These are phyloP conservation scores for Russula sp. DNA, from an alignment of 768 basidiomycete species.

Conservation along the genomic window DNA sequence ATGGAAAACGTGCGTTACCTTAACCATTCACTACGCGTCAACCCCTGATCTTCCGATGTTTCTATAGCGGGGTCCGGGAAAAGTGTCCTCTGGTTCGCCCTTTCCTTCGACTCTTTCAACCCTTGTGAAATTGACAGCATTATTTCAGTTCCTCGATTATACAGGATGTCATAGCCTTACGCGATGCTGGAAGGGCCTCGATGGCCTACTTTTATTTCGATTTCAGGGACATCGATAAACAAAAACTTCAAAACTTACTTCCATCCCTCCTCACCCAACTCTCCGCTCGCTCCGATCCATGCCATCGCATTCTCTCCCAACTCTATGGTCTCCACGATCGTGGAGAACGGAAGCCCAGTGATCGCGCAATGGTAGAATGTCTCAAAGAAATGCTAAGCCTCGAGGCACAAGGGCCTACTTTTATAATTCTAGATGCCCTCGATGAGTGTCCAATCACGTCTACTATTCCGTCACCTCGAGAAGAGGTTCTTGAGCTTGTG, in stretches of 20 bases:
- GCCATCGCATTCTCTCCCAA: not conserved
- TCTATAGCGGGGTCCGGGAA: not conserved
- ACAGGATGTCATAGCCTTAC: not conserved
- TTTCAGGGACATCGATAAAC: not conserved
- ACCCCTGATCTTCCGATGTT: not conserved
- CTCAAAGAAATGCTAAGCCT: not conserved
- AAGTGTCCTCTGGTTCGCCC: not conserved
- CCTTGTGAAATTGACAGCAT: not conserved
- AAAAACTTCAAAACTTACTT: not conserved
- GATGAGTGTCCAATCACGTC: too few relatives aligned
- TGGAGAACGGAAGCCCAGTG: not conserved
- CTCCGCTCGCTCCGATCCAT: not conserved
- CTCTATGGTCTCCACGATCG: not conserved
- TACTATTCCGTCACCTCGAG: too few relatives aligned
- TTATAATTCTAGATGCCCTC: too few relatives aligned
- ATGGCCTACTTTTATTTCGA: not conserved
- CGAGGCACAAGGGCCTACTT: not conserved
- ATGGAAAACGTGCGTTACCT: not conserved
- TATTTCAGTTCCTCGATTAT: not conserved
- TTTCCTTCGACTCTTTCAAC: not conserved
- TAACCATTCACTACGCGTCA: not conserved
- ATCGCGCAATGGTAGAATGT: not conserved
- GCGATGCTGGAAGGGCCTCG: not conserved
- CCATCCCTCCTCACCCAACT: not conserved
- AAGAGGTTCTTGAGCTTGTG: too few relatives aligned